Evolutionary conservation across 2,329 filamentous ascomycete genomes (phyloP), one percentile per base, ranked within the genome.

Genomic region (Reticulascus tulasneorum): DNA sequence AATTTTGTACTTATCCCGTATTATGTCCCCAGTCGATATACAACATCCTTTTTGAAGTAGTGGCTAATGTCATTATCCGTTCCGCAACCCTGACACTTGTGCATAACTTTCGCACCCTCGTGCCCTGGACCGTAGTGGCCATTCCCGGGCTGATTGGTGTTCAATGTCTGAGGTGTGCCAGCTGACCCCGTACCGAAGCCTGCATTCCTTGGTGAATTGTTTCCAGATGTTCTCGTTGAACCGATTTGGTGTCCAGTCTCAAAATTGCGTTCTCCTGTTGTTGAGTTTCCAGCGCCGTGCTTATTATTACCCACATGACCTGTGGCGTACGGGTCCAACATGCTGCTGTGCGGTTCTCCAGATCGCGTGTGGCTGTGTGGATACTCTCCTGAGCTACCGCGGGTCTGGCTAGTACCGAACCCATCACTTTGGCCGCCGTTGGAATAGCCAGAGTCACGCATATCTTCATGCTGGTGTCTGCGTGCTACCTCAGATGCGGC

Each of bases 41-140:
- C 29, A 1, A 42, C 44, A 20, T 46, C 41, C 41, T 42, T 46
- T 21, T 44, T 40, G 26, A 46, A 46, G 30, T 46, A 46, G n/a
- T 36, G 38, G 38, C 44, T 46, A 13, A 46, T 46, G 11, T 46
- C 44, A 16, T 46, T 46, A 27, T 46, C 44, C 22, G 27, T 40
- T 23, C 44, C 44, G 18, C 44, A 46, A 23, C 30, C 37, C 1
- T 19, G 29, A 33, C 44, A 46, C 11, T 32, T 44, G 20, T 46
- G 44, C 24, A 46, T 35, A 2, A 46, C 44, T 35, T 44, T 46
- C 20, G 44, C 41, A 9, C 44, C 44, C 5, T 38, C 32, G n/a
- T 44, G 44, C 9, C 30, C 44, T 27, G 44, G 44, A 19, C 44
- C 44, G n/a, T 42, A 46, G 20, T 46, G 44, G 29, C 34, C 41